Conservation (phyloP, 169 alveolate species). For the Eimeria acervulina region DNA sequence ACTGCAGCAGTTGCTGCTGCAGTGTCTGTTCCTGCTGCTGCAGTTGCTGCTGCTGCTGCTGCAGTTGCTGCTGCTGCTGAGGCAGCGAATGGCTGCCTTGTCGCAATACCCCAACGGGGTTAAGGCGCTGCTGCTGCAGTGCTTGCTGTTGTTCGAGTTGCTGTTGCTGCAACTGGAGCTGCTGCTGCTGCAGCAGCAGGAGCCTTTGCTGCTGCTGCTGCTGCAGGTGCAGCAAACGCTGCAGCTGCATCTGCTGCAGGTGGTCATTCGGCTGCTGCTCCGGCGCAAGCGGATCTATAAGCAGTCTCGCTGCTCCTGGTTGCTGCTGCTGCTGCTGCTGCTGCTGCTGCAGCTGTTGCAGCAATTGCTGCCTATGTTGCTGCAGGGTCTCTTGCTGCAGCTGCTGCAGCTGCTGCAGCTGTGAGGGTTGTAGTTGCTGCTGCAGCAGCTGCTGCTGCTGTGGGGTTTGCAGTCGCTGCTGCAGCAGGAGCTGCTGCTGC, state of each 20-base stretch:
- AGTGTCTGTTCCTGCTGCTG: too few relatives aligned
- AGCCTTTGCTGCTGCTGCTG: background rate
- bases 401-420: conserved; percentile 7
- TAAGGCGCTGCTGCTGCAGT: too few relatives aligned
- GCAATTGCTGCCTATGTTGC: too few relatives aligned
- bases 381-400: conserved; percentile 12
- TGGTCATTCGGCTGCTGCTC: background rate
- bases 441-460: conserved; percentile 18
- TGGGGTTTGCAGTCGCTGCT: too few relatives aligned
- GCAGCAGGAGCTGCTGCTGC: too few relatives aligned
- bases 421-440: background rate
- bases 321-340: too few relatives aligned
- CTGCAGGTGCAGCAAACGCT: conserved; percentile 1
- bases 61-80: conserved; percentile 24
- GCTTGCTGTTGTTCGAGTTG: background rate
- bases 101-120: too few relatives aligned
- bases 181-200: background rate
- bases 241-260: background rate
- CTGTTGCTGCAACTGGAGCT: too few relatives aligned
- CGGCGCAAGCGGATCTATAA: too few relatives aligned
- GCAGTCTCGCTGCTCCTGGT: too few relatives aligned
- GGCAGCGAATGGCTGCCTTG: background rate
- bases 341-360: too few relatives aligned
- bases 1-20: too few relatives aligned
- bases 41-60: conserved; percentile 27